Base-by-base conservation (phyloP, 2,329 filamentous ascomycete species). In the Chaetomium globosum region DNA sequence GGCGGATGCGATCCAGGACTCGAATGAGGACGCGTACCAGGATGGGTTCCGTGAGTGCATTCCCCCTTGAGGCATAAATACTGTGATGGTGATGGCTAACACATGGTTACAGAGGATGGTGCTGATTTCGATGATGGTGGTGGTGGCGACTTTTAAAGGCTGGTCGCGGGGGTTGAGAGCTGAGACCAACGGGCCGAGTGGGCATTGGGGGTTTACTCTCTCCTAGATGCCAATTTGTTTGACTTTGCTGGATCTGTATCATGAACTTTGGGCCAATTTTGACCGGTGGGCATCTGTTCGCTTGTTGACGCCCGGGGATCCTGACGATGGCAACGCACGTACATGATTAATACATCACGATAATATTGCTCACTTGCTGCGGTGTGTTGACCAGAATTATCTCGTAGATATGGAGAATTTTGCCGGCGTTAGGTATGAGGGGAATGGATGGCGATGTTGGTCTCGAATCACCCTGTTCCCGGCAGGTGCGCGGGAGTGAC, bases 1-100 rank as follows among this genome's bases (percentile, higher is more conserved):
- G 36, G 88, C 83, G 2, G 82, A 89, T 73, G 88, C 88, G 1
- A 81, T 93, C 59, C 79, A 90, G 63, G 85, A 88, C 67, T 75
- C 83, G 55, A 77, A 90, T 69, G 78, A 89, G 66, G 80, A 86
- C 5, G 83, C 85, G 33, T 89, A 87, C 70, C 71, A 83, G 23
- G 75, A 85, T 21, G 83, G 82, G 4, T 80, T 83, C 66, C 52
- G 72, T 73, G 55, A 70, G 72, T 73, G 13, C 36, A 23, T 19
- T 12, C 51, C 26, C 19, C 51, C 5, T 21, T 33, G 7, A 33
- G n/a, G n/a, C n/a, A 46, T 5, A 23, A n/a, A 48, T 1, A n/a
- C 51, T 9, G 33, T 23, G 63, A 12, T 9, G 13, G 30, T 57
- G 59, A 46, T 59, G 60, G 63, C 58, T 58, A 59, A 70, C 65